Evolutionary conservation across 768 basidiomycete species (phyloP).

Genomic region (Lactarius hengduanensis): DNA sequence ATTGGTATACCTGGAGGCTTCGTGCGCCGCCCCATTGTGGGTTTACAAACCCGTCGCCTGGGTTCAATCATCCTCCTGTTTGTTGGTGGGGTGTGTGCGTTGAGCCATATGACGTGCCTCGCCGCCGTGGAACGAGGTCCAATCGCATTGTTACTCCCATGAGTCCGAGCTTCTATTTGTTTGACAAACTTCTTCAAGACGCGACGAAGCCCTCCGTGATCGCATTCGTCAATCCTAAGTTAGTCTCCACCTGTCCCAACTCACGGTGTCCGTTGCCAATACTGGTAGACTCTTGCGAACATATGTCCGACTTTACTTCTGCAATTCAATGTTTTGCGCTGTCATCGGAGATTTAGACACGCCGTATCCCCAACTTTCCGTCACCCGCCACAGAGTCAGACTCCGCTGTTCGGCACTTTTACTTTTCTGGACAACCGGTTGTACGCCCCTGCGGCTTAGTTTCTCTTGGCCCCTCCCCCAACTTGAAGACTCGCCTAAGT

Average conservation of each 20-base stretch:
- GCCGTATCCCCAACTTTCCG: constrained; percentile 6
- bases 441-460: not conserved
- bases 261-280: not conserved
- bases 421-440: not conserved
- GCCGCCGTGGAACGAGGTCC: not conserved
- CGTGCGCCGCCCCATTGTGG: constrained; percentile 8
- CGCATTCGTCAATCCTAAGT: constrained; percentile 3
- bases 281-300: not conserved
- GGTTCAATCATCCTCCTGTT: constrained; percentile 2
- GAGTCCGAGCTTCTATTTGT: constrained; percentile 5
- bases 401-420: constrained; percentile 1
- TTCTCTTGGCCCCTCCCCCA: not conserved
- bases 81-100: constrained; percentile 6
- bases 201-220: constrained; percentile 6
- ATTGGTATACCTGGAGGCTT: constrained; percentile 1
- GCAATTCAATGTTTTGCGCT: constrained; percentile 13
- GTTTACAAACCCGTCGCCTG: not conserved
- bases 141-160: constrained; percentile 1
- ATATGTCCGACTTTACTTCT: constrained; percentile 6
- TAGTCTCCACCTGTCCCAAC: not conserved
- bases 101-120: constrained; percentile 1
- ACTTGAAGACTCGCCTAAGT: not conserved
- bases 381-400: constrained; percentile 10
- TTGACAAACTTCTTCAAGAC: constrained; percentile 14
- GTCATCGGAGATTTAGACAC: constrained; percentile 16